Evolutionary conservation across 2,329 filamentous ascomycete species (phyloP).

Genomic region (Verticillium longisporum): DNA sequence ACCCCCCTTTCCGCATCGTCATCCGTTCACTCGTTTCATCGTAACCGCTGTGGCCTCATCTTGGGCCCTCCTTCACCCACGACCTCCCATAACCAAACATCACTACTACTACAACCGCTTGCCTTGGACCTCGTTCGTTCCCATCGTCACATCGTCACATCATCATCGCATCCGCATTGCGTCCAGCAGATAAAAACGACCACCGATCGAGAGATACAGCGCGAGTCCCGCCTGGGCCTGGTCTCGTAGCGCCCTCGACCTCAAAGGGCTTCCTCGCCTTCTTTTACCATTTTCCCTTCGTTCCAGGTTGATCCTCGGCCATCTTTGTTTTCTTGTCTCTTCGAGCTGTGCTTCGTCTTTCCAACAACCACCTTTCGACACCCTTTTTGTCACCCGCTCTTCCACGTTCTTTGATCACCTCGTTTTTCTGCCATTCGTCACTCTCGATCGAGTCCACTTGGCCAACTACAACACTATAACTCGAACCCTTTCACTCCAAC

Average conservation of each 20-base stretch:
- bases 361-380: slow-evolving; percentile 2
- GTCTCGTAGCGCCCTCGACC: not conserved
- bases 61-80: slow-evolving; percentile 6
- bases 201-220: not conserved
- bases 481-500: not conserved
- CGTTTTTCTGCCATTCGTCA: slow-evolving; percentile 2
- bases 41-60: slow-evolving; percentile 14
- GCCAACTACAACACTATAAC: slow-evolving; percentile 9
- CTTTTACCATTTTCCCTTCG: slow-evolving; percentile 30
- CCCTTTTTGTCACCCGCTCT: not conserved
- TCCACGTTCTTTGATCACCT: slow-evolving; percentile 4
- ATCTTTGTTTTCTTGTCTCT: slow-evolving; percentile 23
- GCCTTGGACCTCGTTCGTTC: slow-evolving; percentile 12
- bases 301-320: slow-evolving; percentile 55
- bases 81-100: not conserved
- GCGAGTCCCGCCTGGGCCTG: not conserved
- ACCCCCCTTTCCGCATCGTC: slow-evolving; percentile 4
- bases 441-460: slow-evolving; percentile 7
- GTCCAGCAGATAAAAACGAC: not conserved
- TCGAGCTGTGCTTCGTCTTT: slow-evolving; percentile 12
- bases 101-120: slow-evolving; percentile 6
- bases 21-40: slow-evolving; percentile 17
- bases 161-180: not conserved
- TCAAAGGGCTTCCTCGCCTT: not conserved
- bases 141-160: not conserved